phyloP scores from a whole-genome alignment of 2,329 filamentous ascomycete species.

The Bipolaris oryzae region DNA sequence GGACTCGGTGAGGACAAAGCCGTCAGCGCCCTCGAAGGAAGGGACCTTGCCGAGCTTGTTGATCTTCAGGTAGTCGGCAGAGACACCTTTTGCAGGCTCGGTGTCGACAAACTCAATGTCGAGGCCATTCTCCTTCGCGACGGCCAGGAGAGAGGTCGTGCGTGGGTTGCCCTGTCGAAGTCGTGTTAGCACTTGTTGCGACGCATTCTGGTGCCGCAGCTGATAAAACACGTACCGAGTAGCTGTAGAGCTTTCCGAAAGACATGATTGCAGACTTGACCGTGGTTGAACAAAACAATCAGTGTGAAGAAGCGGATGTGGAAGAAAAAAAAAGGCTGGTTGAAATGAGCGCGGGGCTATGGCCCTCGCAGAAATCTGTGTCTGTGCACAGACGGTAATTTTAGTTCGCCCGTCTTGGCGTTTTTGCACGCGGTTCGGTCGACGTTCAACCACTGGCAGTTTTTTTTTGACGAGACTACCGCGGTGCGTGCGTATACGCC shows the following conservation, averaged over 20 bases:
- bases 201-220: slow-evolving; percentile 6
- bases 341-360: slow-evolving; percentile 32
- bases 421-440: slow-evolving; percentile 15
- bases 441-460: slow-evolving; percentile 12
- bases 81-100: slow-evolving; percentile 67
- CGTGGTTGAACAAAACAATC: slow-evolving; percentile 38
- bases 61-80: slow-evolving; percentile 79
- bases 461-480: slow-evolving; percentile 12
- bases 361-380: slow-evolving; percentile 11
- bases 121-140: slow-evolving; percentile 96
- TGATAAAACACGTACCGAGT: slow-evolving; percentile 57
- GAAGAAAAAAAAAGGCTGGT: slow-evolving; percentile 35
- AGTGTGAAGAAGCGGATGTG: slow-evolving; percentile 30
- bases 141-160: slow-evolving; percentile 84
- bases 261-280: slow-evolving; percentile 69
- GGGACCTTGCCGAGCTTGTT: slow-evolving; percentile 92
- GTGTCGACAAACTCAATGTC: slow-evolving; percentile 85
- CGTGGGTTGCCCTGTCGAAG: slow-evolving; percentile 78
- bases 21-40: slow-evolving; percentile 89
- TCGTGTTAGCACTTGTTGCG: slow-evolving; percentile 36
- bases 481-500: slow-evolving; percentile 11
- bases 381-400: slow-evolving; percentile 35
- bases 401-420: slow-evolving; percentile 29
- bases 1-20: slow-evolving; percentile 84
- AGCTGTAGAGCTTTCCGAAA: slow-evolving; percentile 97